Conservation (phyloP, 1,284 basidiomycete genomes). For the Rhodotorula glutinis region DNA sequence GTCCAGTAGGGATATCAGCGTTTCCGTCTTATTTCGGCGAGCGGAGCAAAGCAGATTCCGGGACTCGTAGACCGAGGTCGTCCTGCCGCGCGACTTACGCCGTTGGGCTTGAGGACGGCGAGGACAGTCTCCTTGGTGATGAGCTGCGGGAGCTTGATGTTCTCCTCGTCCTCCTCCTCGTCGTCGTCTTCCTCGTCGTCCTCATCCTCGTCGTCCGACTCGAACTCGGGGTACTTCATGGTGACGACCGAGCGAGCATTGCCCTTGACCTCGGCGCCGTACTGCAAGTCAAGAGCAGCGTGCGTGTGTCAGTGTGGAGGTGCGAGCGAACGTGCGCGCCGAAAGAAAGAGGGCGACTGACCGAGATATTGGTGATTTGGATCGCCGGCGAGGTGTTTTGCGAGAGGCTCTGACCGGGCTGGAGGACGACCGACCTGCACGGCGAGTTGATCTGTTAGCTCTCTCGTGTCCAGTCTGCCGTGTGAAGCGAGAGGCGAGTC, state of each 20-base stretch:
- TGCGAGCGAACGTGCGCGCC: too few relatives aligned
- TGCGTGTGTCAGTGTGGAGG: not conserved
- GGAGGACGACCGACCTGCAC: conserved; percentile 37
- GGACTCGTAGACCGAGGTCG: too few relatives aligned
- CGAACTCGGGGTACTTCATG: conserved; percentile 89
- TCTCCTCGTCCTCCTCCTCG: conserved; percentile 38
- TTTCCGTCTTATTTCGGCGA: too few relatives aligned
- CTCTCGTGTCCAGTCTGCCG: not conserved
- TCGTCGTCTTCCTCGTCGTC: conserved; percentile 40
- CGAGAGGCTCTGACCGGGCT: conserved; percentile 39
- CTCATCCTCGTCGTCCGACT: conserved; percentile 54
- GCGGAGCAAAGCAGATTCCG: not conserved
- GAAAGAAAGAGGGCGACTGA: not conserved
- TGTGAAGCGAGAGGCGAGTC: not conserved
- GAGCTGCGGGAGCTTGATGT: conserved; percentile 54
- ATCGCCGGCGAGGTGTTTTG: conserved; percentile 36
- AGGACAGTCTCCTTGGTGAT: conserved; percentile 54
- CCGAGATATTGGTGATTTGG: conserved; percentile 42
- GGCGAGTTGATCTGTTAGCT: not conserved
- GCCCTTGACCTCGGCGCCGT: conserved; percentile 40
- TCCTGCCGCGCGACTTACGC: conserved; percentile 54
- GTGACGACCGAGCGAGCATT: conserved; percentile 60
- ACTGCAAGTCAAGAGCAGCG: conserved; percentile 9
- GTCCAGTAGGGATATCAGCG: not conserved
- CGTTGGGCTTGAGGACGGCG: conserved; percentile 63